Conservation (phyloP, 2,329 filamentous ascomycete genomes). For the Didymella glomerata region DNA sequence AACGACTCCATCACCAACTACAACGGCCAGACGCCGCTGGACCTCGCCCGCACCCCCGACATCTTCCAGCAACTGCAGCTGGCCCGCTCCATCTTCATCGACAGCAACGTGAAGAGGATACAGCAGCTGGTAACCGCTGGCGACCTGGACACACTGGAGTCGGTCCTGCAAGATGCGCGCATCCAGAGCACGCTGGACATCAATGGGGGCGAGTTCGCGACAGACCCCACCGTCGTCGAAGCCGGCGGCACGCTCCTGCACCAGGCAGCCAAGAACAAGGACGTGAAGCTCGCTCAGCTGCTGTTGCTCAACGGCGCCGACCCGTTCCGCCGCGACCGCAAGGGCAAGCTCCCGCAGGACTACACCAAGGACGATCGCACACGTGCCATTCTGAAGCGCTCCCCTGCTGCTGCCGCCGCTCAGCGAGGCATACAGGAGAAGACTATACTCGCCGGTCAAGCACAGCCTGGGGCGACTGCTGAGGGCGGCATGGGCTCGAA, state of each 20-base stretch:
- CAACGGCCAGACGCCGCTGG: conserved; percentile 83
- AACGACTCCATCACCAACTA: conserved; percentile 89
- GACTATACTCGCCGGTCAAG: conserved; percentile 83
- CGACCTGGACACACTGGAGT: conserved; percentile 80
- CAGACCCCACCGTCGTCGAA: conserved; percentile 78
- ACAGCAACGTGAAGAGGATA: conserved; percentile 83
- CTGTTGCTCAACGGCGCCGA: conserved; percentile 93
- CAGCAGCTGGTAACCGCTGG: conserved; percentile 77
- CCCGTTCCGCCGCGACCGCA: conserved; percentile 92
- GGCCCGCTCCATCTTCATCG: conserved; percentile 86
- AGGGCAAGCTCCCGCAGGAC: conserved; percentile 94
- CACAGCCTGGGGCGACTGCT: conserved; percentile 66
- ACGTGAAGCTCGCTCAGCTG: conserved; percentile 86
- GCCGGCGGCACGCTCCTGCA: conserved; percentile 92
- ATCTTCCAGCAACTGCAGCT: conserved; percentile 96
- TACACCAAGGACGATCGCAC: conserved; percentile 95
- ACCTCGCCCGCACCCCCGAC: conserved; percentile 88
- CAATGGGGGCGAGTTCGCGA: conserved; percentile 88
- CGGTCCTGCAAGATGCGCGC: conserved; percentile 82
- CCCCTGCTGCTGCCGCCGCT: conserved; percentile 90
- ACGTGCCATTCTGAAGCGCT: conserved; percentile 87
- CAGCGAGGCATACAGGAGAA: conserved; percentile 97
- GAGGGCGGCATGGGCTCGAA: conserved; percentile 72
- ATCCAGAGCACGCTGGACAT: conserved; percentile 90
- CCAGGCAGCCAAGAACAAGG: conserved; percentile 87